These are phyloP conservation scores for Coffea canephora DNA, from an alignment of 257 asterid genomes.

Conservation along the genomic window DNA sequence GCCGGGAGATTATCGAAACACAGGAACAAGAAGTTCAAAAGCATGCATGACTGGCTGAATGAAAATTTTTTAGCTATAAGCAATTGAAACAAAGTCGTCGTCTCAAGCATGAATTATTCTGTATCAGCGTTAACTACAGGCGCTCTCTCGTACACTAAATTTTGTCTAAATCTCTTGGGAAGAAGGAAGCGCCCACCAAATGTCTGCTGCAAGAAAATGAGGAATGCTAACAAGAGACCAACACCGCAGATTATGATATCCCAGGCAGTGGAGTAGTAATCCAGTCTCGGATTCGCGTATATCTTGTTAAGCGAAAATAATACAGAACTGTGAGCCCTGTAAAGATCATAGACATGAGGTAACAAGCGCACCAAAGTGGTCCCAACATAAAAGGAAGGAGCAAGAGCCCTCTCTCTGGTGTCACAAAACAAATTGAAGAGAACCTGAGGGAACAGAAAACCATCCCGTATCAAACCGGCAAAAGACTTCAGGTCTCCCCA, in stretches of 20 bases:
- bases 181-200: slow-evolving; percentile 70
- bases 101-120: slow-evolving; percentile 18
- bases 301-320: slow-evolving; percentile 47
- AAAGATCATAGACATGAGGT: slow-evolving; percentile 82
- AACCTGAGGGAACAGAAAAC: slow-evolving; percentile 81
- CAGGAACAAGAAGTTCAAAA: background rate
- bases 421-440: slow-evolving; percentile 58
- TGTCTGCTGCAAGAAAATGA: slow-evolving; percentile 76
- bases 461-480: slow-evolving; percentile 67
- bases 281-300: slow-evolving; percentile 77
- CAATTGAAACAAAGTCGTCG: background rate
- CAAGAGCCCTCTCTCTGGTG: slow-evolving; percentile 55
- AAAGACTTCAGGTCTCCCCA: slow-evolving; percentile 77
- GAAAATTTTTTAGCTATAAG: too few relatives aligned
- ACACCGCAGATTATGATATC: slow-evolving; percentile 59
- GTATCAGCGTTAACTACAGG: slow-evolving; percentile 48
- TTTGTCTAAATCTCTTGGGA: slow-evolving; percentile 49
- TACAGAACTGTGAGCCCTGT: slow-evolving; percentile 50
- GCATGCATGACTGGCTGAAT: background rate
- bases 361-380: slow-evolving; percentile 63
- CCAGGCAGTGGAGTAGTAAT: slow-evolving; percentile 81
- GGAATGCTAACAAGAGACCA: slow-evolving; percentile 44
- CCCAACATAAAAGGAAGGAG: slow-evolving; percentile 64
- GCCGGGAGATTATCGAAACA: too few relatives aligned
- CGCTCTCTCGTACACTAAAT: slow-evolving; percentile 58